Base-by-base conservation (phyloP, 164 flowering plant species). In the Buxus sempervirens region DNA sequence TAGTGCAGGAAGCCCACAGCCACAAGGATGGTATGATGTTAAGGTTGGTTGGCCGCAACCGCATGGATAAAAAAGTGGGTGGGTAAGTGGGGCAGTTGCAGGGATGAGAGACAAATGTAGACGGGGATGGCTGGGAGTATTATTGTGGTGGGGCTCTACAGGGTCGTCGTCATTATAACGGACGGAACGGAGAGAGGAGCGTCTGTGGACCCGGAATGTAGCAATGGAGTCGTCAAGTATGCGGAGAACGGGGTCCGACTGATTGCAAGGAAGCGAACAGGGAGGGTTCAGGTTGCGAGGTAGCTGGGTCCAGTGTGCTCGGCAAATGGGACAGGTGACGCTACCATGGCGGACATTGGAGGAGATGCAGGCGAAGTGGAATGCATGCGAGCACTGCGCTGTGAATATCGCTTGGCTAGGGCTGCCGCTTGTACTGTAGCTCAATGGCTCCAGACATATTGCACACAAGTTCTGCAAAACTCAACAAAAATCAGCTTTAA, bases 171-270 rank as follows among this genome's bases (percentile, higher is more conserved):
- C 92, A 54, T 89, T 82, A 25, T 90, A 88, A 48, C 87, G 88
- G 27, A 87, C 87, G 28, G 94, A 78, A 60, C 81, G 91, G 26
- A 87, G 85, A 66, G 90, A 80, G 60, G 96, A 93, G 13, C 89
- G 94, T n/a, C 97, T 73, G 75, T 88, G 94, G 63, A 87, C 84
- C 21, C 98, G 82, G 62, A 84, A 85, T 27, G 82, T 87, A 70
- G 96, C 91, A 14, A 93, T 93, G 74, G 98, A 93, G 73, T 90
- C 91, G 62, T 93, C 98, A 32, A 93, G 89, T 63, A 91, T 91
- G 51, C 81, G 87, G 55, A 93, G 86, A 62, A 85, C 72, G 2
- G 98, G 97, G 61, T 90, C 96, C 15, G 69, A 62, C 60, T 80
- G 85, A 71, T 56, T 81, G 78, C 75, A 71, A 23, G 84, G 69